Conservation (phyloP, 108 stramenopile species). For the Asterionellopsis glacialis region DNA sequence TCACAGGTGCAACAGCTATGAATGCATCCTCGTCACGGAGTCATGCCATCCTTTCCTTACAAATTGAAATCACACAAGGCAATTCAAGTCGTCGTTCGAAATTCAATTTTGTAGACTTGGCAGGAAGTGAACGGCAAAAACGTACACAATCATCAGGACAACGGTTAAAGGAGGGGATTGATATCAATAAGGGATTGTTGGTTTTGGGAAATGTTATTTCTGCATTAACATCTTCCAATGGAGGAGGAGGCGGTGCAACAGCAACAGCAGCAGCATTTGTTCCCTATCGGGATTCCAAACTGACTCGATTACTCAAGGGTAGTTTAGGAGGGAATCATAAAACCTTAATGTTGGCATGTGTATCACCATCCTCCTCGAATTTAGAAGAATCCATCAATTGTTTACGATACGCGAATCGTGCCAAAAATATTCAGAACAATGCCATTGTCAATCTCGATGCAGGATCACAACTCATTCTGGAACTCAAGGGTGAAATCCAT, state of each 20-base stretch:
- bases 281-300: conserved; percentile 95
- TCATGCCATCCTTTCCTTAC: conserved; percentile 87
- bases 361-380: conserved; percentile 68
- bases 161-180: conserved; percentile 92
- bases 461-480: conserved; percentile 43
- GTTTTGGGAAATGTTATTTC: conserved; percentile 98
- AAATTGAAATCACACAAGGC: conserved; percentile 56
- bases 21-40: conserved; percentile 74
- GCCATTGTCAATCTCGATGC: conserved; percentile 68
- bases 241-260: conserved; percentile 41
- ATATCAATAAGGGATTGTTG: conserved; percentile 94
- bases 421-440: conserved; percentile 95
- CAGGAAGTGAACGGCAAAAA: conserved; percentile 87
- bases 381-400: conserved; percentile 94
- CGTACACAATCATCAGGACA: conserved; percentile 72
- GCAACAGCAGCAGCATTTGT: conserved; percentile 76
- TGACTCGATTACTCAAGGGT: conserved; percentile 85
- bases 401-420: conserved; percentile 94
- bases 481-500: conserved; percentile 36
- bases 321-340: conserved; percentile 96
- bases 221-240: conserved; percentile 37
- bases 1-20: conserved; percentile 91
- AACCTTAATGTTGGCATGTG: conserved; percentile 96
- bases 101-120: conserved; percentile 88
- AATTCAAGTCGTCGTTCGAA: conserved; percentile 27